phyloP scores from a whole-genome alignment of 2,329 filamentous ascomycete genomes.

The Lachnellula suecica region DNA sequence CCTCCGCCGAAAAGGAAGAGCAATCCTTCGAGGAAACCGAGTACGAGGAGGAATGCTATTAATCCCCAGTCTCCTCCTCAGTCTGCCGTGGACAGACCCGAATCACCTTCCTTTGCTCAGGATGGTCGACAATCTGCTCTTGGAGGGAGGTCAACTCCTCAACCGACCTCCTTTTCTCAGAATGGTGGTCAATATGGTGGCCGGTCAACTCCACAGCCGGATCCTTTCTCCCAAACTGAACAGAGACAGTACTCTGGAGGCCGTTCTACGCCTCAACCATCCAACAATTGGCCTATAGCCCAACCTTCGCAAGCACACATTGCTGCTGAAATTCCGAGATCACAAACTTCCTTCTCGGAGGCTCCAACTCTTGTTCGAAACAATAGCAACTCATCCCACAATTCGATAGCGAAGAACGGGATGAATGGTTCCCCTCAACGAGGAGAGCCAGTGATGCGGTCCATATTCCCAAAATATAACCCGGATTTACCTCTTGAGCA shows the following conservation, averaged over 20 bases:
- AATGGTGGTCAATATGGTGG: constrained; percentile 18
- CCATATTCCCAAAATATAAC: constrained; percentile 77
- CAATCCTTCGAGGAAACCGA: constrained; percentile 27
- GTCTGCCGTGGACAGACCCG: constrained; percentile 23
- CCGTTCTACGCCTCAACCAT: neutral
- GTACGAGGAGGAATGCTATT: constrained; percentile 24
- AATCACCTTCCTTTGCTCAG: constrained; percentile 20
- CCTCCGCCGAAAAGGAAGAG: constrained; percentile 30
- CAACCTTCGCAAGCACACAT: constrained; percentile 27
- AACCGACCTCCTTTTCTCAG: constrained; percentile 6
- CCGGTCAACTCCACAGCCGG: constrained; percentile 9
- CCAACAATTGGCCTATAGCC: constrained; percentile 17
- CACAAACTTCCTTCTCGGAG: constrained; percentile 52
- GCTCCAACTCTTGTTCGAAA: constrained; percentile 49
- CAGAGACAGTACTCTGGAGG: neutral
- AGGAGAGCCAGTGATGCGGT: constrained; percentile 52
- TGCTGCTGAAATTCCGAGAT: constrained; percentile 35
- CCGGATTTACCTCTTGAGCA: constrained; percentile 63
- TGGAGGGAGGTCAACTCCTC: constrained; percentile 11
- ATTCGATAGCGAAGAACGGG: constrained; percentile 55
- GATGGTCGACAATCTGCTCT: constrained; percentile 20
- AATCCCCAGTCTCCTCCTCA: constrained; percentile 22
- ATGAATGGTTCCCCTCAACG: constrained; percentile 29
- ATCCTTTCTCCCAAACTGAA: constrained; percentile 1
- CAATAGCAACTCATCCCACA: constrained; percentile 50